Evolutionary conservation across 768 basidiomycete species (phyloP), one percentile per base, ranked within the genome.

Genomic region (Boletus subparvulus): DNA sequence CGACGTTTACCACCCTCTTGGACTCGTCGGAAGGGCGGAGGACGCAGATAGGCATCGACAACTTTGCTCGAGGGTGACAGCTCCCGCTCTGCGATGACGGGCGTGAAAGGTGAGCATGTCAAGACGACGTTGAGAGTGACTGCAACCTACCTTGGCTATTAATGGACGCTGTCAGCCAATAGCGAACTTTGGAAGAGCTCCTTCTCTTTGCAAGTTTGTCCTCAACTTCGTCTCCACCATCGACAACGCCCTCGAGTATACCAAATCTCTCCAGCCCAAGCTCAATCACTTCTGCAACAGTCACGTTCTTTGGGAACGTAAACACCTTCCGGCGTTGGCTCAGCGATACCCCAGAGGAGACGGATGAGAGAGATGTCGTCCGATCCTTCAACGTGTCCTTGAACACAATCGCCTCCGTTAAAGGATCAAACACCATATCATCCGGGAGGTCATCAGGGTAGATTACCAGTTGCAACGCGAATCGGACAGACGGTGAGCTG

Each of bases 151-250:
- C 94, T 69, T 85, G 80, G 30, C 85, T 85, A 41, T 78, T 77
- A 11, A 69, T 57, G 61, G 81, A 76, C 24, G 87, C 81, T 12
- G 80, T 77, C 52, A 99, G 74, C n/a, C 83, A 83, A 69, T 98
- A 98, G 52, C 93, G 80, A 36, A 98, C 90, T 55, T 91, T 80
- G 10, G 82, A 72, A 8, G 83, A 78, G 67, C 92, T 96, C 60
- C 87, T 80, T 56, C 94, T 78, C 74, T 94, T 93, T 8, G 83
- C 79, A 35, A 86, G 77, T 69, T 96, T 94, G 69, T 98, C 96
- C 72, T 99, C 97, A 1, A 99, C 83, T 66, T 98, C 96, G 70
- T 99, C 97, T 2, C 97, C 97, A 3, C 97, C 97, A 70, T 98
- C 95, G 3, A 98, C 96, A 2, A 99, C 94, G n/a, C 95, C 97